A percentile compares a stretch with the other conserved stretches of the same genome.
phyloP scores from a whole-genome alignment of 805 yeast genomes.

The Jamesozyma rosinii region DNA sequence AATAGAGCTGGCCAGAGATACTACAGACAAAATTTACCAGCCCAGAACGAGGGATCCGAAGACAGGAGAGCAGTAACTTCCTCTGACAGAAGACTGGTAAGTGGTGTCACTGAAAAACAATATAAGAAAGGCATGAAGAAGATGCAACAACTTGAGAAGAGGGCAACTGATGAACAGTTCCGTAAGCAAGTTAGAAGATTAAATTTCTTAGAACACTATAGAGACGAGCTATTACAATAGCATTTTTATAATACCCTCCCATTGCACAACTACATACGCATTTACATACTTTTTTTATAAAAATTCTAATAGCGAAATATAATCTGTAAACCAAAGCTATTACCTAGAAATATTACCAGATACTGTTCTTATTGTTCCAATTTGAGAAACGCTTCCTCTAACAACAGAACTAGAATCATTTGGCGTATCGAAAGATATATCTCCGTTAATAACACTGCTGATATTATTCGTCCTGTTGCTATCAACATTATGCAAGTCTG shows the following conservation, averaged over 20 bases:
- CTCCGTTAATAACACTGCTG: background rate
- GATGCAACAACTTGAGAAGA: slow-evolving; percentile 36
- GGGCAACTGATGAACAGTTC: slow-evolving; percentile 33
- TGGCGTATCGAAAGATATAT: slow-evolving; percentile 4
- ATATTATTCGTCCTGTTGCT: background rate
- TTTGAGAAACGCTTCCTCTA: slow-evolving; percentile 1
- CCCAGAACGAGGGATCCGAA: slow-evolving; percentile 37
- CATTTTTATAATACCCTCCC: too few relatives aligned
- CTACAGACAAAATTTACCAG: slow-evolving; percentile 54
- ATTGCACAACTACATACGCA: background rate
- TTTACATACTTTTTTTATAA: background rate
- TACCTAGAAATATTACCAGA: background rate
- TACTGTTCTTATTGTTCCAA: background rate
- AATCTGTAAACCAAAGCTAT: background rate
- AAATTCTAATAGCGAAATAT: background rate
- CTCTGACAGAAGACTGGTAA: slow-evolving; percentile 56
- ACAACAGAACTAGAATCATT: slow-evolving; percentile 10
- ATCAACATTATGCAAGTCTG: background rate
- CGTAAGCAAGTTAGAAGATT: slow-evolving; percentile 54
- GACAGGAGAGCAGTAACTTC: slow-evolving; percentile 68
- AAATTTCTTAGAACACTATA: slow-evolving; percentile 77
- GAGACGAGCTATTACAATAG: slow-evolving; percentile 55
- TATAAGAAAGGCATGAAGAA: slow-evolving; percentile 42
- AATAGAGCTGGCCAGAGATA: slow-evolving; percentile 69
- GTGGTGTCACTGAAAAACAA: slow-evolving; percentile 54